Evolutionary conservation across 805 yeast species (phyloP), one percentile per base, ranked within the genome.

Genomic region (Candida morakotiae): DNA sequence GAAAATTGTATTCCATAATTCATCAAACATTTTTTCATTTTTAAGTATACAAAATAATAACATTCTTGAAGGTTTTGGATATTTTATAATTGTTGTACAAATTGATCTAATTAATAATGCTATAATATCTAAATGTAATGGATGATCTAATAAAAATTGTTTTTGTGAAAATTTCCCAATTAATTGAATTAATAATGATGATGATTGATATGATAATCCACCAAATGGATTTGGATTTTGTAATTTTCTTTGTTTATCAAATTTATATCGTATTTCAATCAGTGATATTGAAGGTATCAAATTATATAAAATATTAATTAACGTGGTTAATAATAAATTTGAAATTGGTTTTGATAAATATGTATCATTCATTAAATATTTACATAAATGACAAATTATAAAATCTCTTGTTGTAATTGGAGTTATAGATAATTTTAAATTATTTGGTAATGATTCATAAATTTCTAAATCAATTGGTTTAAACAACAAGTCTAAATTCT

Each of bases 321-420:
- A 56, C 9, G 79, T 71, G 1, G 79, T 71, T n/a, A 55, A 35
- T 13, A 61, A 38, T 15, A 56, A 45, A 28, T 47, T 49, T 3
- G 75, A 57, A 10, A 70, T 49, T 3, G 61, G 44, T 11, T 41
- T 41, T 7, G 25, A 8, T 9, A 19, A 5, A 18, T 24, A 13
- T 6, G 31, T 25, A 10, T 8, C 6, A 34, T 34, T 40, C 19
- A 46, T 44, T 5, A 79, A 46, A 24, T 74, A 48, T 17, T 60
- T 60, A 31, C 79, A 70, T 5, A 77, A 52, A 33, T 80, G 84
- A 5, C 71, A 62, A 0, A 82, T 64, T 6, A 79, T 38, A 39
- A 81, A 81, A 55, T 84, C 94, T 43, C 91, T 58, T 38, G 77
- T 73, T 1, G 87, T 78, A 8, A 69, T 48, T 15, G 64, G 75